Evolutionary conservation across 179 eudicot genomes (phyloP).

Genomic region (Vitellaria paradoxa): DNA sequence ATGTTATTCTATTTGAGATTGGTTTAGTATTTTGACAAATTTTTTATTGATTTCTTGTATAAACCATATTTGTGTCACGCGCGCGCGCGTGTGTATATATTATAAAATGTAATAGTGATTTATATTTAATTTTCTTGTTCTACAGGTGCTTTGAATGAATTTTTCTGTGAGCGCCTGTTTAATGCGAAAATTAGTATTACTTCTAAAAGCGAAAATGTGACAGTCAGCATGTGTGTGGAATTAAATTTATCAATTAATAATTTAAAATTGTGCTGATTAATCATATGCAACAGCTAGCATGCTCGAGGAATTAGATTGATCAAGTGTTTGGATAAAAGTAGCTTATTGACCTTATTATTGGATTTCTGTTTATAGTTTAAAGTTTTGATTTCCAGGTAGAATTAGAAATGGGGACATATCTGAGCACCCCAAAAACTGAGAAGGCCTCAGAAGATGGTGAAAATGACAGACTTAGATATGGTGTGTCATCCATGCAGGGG

Average conservation of each 20-base stretch:
- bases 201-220: background rate
- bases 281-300: background rate
- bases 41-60: background rate
- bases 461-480: slow-evolving; percentile 57
- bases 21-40: background rate
- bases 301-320: background rate
- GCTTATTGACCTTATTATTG: background rate
- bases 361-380: background rate
- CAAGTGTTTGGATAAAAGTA: background rate
- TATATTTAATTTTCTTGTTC: no score
- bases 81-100: no score
- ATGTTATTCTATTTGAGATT: no score
- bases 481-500: slow-evolving; percentile 77
- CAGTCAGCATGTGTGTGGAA: background rate
- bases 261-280: background rate
- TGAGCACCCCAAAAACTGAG: slow-evolving; percentile 68
- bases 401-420: slow-evolving; percentile 58
- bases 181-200: background rate
- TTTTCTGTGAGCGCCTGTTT: background rate
- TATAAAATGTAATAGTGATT: background rate
- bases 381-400: background rate
- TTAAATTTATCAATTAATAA: background rate
- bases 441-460: slow-evolving; percentile 72
- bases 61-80: no score
- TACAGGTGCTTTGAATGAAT: background rate